phyloP scores from a whole-genome alignment of 169 alveolate species.

The Neospora caninum region DNA sequence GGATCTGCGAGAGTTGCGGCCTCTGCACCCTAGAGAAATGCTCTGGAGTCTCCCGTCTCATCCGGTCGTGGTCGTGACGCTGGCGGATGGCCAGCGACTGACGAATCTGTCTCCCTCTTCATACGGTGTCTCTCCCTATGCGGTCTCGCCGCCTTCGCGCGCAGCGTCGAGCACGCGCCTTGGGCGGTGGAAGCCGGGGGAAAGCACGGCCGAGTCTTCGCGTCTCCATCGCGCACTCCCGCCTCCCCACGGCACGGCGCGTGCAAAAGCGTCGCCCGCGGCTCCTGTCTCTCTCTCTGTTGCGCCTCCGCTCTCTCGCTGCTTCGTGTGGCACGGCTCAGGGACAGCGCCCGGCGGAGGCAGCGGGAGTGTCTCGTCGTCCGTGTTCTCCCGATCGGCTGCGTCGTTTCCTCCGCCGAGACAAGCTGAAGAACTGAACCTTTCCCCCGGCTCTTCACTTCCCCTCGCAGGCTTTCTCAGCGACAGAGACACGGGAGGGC shows the following conservation, averaged over 20 bases:
- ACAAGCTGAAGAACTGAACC: too few relatives aligned
- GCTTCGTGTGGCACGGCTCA: neutral
- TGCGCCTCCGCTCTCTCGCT: neutral
- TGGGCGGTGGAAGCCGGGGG: too few relatives aligned
- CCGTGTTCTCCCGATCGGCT: neutral
- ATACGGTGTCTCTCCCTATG: neutral
- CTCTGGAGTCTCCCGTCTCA: neutral
- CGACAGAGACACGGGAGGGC: too few relatives aligned
- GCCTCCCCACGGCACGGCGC: too few relatives aligned
- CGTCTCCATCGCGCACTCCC: too few relatives aligned
- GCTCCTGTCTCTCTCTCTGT: too few relatives aligned
- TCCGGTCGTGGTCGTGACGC: constrained; percentile 7
- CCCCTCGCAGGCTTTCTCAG: neutral
- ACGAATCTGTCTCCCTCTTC: neutral
- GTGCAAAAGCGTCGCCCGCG: too few relatives aligned
- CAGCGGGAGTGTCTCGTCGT: neutral
- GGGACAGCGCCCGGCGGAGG: neutral
- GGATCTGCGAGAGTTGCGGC: neutral
- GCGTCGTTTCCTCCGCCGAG: neutral
- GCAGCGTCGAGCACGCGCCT: too few relatives aligned
- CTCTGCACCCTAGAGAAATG: neutral
- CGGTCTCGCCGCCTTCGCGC: too few relatives aligned
- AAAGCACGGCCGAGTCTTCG: too few relatives aligned
- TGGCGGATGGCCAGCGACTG: constrained; percentile 8
- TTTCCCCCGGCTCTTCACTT: too few relatives aligned